These are phyloP conservation scores for Chlamydomonas sp. DNA, from an alignment of 139 green algal species.

Conservation along the genomic window DNA sequence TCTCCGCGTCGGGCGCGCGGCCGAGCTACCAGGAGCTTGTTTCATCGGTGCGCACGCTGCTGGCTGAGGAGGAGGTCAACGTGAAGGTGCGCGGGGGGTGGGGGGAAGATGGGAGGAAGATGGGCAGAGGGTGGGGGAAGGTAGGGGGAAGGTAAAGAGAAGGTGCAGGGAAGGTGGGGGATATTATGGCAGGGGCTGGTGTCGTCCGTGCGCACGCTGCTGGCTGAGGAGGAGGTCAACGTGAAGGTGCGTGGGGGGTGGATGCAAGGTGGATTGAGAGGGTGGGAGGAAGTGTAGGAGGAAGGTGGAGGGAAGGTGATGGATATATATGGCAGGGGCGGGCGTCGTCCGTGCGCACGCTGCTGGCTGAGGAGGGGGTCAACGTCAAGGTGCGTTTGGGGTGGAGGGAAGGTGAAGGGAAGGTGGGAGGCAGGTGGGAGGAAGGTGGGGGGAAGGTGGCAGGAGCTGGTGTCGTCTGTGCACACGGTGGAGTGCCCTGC, in stretches of 20 bases:
- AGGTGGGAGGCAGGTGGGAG: background rate
- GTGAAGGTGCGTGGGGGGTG: background rate
- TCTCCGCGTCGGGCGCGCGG: background rate
- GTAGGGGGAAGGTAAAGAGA: background rate
- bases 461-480: background rate
- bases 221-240: constrained; percentile 6
- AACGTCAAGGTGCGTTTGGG: background rate
- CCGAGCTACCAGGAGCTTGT: constrained; percentile 33
- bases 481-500: background rate
- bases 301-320: background rate
- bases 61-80: constrained; percentile 6
- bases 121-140: background rate
- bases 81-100: background rate
- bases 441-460: background rate
- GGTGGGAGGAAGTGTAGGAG: background rate
- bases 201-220: background rate
- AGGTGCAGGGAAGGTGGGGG: background rate
- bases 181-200: background rate
- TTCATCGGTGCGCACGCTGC: constrained; percentile 14
- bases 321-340: constrained; percentile 11
- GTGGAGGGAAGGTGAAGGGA: background rate
- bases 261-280: background rate
- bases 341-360: constrained; percentile 18
- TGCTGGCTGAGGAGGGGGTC: constrained; percentile 10
- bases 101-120: background rate